Evolutionary conservation across 768 basidiomycete species (phyloP).

Genomic region (Lactifluus hygrophoroides): DNA sequence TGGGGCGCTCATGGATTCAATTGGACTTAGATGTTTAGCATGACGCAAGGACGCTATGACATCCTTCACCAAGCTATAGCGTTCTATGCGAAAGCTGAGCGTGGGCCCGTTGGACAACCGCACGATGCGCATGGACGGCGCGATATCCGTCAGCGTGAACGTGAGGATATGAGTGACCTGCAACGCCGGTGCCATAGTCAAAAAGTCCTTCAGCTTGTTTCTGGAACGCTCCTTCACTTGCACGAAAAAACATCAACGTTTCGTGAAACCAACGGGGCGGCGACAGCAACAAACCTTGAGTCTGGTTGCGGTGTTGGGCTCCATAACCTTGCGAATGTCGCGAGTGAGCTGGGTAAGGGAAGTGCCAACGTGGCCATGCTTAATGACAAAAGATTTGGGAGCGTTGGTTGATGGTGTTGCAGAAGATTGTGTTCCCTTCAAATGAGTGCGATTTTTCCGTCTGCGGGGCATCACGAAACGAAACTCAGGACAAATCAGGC

Average conservation of each 20-base stretch:
- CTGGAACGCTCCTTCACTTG: conserved; percentile 70
- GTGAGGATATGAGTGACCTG: conserved; percentile 90
- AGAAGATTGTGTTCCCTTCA: conserved; percentile 42
- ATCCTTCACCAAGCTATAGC: conserved; percentile 89
- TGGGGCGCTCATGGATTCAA: conserved; percentile 89
- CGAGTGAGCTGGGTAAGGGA: conserved; percentile 84
- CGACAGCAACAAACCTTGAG: conserved; percentile 51
- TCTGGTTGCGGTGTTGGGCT: conserved; percentile 92
- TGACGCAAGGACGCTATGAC: conserved; percentile 56
- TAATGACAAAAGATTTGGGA: conserved; percentile 95
- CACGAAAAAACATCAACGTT: conserved; percentile 1
- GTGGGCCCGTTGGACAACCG: conserved; percentile 88
- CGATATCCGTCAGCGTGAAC: conserved; percentile 77
- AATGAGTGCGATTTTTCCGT: conserved; percentile 76
- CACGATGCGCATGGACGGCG: conserved; percentile 80
- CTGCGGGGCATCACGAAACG: conserved; percentile 49
- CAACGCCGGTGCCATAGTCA: conserved; percentile 85
- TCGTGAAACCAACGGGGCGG: not conserved
- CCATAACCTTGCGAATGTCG: conserved; percentile 93
- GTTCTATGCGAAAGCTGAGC: conserved; percentile 83
- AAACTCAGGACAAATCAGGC: too few relatives aligned
- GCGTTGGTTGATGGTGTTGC: conserved; percentile 30
- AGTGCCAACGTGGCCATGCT: conserved; percentile 87
- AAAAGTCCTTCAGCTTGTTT: conserved; percentile 89
- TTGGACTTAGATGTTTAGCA: conserved; percentile 60